Evolutionary conservation across 2,329 filamentous ascomycete species (phyloP), one percentile per base, ranked within the genome.

Genomic region (Cyclaneusma minus): DNA sequence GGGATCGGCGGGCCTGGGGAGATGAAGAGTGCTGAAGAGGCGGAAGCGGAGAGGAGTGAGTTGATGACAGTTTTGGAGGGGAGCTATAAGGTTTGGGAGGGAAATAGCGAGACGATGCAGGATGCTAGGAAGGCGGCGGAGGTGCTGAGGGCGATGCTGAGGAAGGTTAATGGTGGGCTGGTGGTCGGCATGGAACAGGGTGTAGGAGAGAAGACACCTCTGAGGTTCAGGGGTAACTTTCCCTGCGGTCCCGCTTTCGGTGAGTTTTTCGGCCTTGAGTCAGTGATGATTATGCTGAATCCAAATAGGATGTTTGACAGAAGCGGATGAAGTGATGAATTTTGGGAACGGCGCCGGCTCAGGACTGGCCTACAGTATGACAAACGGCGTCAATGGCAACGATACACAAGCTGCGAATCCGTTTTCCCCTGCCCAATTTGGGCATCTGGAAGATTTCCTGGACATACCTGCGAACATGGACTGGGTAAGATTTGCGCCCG

Each of bases 381-480:
- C n/a, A n/a, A n/a, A n/a, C n/a, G n/a, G n/a, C n/a, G n/a, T 33
- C 5, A 27, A 31, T 24, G 32, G 32, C 33, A 24, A 22, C 16
- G 20, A 10, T 11, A 15, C 13, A 13, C 17, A 16, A 16, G 17
- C 10, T 13, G 18, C 11, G 20, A 23, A 7, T 13, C 16, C 13
- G 27, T 19, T 31, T 7, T 19, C 27, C 8, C 13, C 21, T 3
- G 12, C 18, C 10, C 28, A 27, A 10, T 21, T 27, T 14, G 30
- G 39, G 7, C 25, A 32, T 18, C 23, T 41, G 7, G 35, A 25
- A 18, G 21, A 25, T 3, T 33, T 42, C 18, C 15, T 35, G n/a
- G 31, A 36, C 17, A 16, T 36, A 4, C 31, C 39, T 5, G 32
- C 26, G 13, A 29, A 35, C 13, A 35, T 43, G 21, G 35, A 42